Base-by-base conservation (phyloP, 139 green algal species). In the Coelastrella sp. region DNA sequence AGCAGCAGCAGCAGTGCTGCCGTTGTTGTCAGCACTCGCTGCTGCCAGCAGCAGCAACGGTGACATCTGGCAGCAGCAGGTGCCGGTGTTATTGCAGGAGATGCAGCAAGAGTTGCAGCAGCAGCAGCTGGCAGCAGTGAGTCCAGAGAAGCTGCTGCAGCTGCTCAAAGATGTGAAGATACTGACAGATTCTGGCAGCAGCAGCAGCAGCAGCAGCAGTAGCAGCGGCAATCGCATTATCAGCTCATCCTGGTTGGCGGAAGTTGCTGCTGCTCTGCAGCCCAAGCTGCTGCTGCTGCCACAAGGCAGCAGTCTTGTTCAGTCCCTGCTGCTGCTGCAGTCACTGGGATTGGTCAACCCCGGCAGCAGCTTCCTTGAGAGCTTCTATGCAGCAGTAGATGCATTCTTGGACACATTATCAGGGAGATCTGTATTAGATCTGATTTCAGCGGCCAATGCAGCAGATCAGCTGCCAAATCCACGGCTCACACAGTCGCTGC, bases 241-340 rank as follows among this genome's bases (percentile, higher is more conserved):
- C 1, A 30, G 9, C 19, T 2, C 34, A 30, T 51, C 51, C 5
- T 82, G 75, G 75, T 35, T 82, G 0, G 34, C 53, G 15, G 30
- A 34, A 71, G 35, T 63, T 15, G 75, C 75, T 41, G 53, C 35
- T 38, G 75, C 75, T 0, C 53, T 82, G 35, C 35, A 71, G 23
- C 75, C 75, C 23, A 82, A 82, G 53, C 51, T 82, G 75, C 53
- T 82, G 75, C 51, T 82, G 51, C 23, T 82, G 53, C 75, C 75
- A 71, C 27, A 71, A 17, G 75, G 53, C 75, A 82, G 75, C 53
- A 38, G 30, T 23, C 75, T 82, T 51, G 25, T 82, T 32, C 75
- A 82, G 23, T 37, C 53, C 1, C 75, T 82, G 53, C 75, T 71
- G 75, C 53, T 59, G 51, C 37, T 82, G 35, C 51, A 82, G n/a